These are phyloP conservation scores for Fusarium nodosum DNA, from an alignment of 2,329 filamentous ascomycete genomes.

Conservation along the genomic window DNA sequence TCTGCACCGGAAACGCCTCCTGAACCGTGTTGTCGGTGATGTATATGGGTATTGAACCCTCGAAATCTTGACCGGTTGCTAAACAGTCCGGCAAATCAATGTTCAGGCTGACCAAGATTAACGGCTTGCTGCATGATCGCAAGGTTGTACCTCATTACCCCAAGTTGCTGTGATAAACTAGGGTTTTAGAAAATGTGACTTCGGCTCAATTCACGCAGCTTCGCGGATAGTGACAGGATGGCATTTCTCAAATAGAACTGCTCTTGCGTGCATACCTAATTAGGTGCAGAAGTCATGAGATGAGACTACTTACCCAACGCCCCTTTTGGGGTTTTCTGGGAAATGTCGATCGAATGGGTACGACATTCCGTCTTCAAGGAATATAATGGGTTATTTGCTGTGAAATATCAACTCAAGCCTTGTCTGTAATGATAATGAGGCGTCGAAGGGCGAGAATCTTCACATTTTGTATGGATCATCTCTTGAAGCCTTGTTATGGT, in stretches of 20 bases:
- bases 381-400: constrained; percentile 9
- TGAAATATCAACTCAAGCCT: constrained; percentile 31
- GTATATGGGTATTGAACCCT: constrained; percentile 27
- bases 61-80: constrained; percentile 43
- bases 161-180: constrained; percentile 21
- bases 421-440: constrained; percentile 6
- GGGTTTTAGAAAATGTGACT: constrained; percentile 9
- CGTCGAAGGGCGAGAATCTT: not conserved
- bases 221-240: constrained; percentile 26
- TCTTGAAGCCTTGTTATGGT: not conserved
- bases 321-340: constrained; percentile 19
- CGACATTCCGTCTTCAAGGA: constrained; percentile 18
- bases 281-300: constrained; percentile 32
- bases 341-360: constrained; percentile 13
- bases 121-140: constrained; percentile 44
- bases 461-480: not conserved
- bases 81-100: constrained; percentile 36
- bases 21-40: constrained; percentile 43
- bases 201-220: constrained; percentile 35
- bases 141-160: constrained; percentile 34
- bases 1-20: constrained; percentile 39
- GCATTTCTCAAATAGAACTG: constrained; percentile 18
- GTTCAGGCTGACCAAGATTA: constrained; percentile 30
- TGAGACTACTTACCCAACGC: constrained; percentile 11
- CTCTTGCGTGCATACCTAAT: constrained; percentile 34